Conservation (phyloP, 2,329 filamentous ascomycete species). For the Botrytis medusae region DNA sequence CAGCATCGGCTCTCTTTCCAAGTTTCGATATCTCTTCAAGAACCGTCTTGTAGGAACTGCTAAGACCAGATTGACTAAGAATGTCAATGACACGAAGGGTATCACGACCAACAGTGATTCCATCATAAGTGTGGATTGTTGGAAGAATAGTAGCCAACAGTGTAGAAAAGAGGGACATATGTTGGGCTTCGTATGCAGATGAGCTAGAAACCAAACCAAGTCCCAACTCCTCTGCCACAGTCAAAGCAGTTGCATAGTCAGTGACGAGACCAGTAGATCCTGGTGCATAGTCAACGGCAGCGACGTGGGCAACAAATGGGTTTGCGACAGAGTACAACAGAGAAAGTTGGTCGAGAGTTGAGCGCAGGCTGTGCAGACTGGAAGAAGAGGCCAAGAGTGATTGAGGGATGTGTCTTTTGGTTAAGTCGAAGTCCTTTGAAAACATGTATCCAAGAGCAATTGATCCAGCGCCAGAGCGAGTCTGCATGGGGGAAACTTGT, state of each 20-base stretch:
- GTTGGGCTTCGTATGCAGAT: conserved; percentile 88
- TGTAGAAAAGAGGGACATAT: conserved; percentile 89
- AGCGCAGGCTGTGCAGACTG: conserved; percentile 75
- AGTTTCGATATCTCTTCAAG: conserved; percentile 59
- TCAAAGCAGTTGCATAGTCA: conserved; percentile 80
- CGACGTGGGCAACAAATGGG: conserved; percentile 89
- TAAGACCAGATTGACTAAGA: conserved; percentile 69
- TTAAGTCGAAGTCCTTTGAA: conserved; percentile 91
- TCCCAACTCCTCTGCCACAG: conserved; percentile 84
- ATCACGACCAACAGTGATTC: conserved; percentile 78
- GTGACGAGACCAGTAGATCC: conserved; percentile 68
- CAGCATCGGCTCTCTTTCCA: conserved; percentile 69
- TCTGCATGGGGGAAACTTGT: conserved; percentile 77
- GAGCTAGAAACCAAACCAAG: conserved; percentile 81
- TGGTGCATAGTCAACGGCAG: conserved; percentile 80
- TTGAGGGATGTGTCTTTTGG: conserved; percentile 89
- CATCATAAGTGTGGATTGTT: conserved; percentile 87
- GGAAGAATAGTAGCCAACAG: conserved; percentile 75
- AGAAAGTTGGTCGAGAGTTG: conserved; percentile 86
- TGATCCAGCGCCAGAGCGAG: conserved; percentile 81
- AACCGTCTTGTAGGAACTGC: conserved; percentile 67
- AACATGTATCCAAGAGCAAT: conserved; percentile 97
- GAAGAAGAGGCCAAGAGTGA: conserved; percentile 83
- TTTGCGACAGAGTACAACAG: conserved; percentile 89
- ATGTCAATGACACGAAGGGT: conserved; percentile 80